Conservation (phyloP, 306 rosid genomes). For the Castanospermum australe region DNA sequence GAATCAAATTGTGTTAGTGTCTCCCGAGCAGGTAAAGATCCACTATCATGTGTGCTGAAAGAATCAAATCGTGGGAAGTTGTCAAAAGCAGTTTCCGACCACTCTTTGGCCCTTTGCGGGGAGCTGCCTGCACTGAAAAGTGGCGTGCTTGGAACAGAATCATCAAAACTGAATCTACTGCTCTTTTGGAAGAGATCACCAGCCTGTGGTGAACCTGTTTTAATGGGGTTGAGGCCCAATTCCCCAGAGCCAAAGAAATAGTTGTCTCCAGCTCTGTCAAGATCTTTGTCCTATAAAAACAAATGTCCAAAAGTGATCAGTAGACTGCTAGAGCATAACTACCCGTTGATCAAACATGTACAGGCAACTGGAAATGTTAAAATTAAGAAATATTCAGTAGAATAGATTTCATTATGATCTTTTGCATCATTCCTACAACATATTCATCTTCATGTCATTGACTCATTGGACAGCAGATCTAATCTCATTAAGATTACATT, state of each 20-base stretch:
- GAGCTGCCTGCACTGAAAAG: constrained; percentile 70
- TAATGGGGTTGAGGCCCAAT: constrained; percentile 80
- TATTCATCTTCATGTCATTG: neutral
- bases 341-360: constrained; percentile 16
- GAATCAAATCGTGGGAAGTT: constrained; percentile 82
- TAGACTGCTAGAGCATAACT: neutral
- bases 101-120: constrained; percentile 60
- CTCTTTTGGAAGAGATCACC: constrained; percentile 57
- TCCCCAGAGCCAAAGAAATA: constrained; percentile 77
- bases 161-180: constrained; percentile 73
- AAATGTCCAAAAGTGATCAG: constrained; percentile 21
- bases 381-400: neutral
- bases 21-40: constrained; percentile 55
- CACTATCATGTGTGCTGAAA: constrained; percentile 63
- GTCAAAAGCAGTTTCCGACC: constrained; percentile 72
- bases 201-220: constrained; percentile 61
- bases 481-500: constrained; percentile 7
- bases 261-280: constrained; percentile 56
- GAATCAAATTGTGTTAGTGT: constrained; percentile 69
- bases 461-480: neutral
- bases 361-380: constrained; percentile 4
- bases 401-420: neutral
- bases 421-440: neutral
- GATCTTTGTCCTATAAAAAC: constrained; percentile 53
- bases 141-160: constrained; percentile 96